Evolutionary conservation across 345 rosid genomes (phyloP).

Genomic region (Conringia planisiliqua): DNA sequence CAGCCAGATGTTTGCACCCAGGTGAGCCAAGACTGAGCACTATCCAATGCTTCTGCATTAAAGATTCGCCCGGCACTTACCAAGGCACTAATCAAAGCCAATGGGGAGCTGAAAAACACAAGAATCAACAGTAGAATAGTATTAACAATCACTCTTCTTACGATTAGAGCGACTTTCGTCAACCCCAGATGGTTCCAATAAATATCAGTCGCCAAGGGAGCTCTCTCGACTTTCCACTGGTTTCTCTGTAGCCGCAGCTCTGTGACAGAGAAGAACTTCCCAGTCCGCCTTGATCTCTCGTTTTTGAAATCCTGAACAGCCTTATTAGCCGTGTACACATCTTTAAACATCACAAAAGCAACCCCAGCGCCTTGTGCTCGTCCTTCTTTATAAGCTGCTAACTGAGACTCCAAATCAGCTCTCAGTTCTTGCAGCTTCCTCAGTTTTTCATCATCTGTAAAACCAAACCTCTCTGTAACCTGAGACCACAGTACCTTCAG

Average conservation of each 20-base stretch:
- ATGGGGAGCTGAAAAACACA: conserved; percentile 91
- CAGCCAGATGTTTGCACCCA: conserved; percentile 96
- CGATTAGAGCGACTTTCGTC: conserved; percentile 62
- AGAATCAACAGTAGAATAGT: conserved; percentile 77
- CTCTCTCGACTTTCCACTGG: conserved; percentile 98
- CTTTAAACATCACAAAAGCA: conserved; percentile 91
- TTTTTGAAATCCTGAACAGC: conserved; percentile 81
- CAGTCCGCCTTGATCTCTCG: conserved; percentile 73
- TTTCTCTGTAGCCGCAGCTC: conserved; percentile 88
- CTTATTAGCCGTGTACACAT: conserved; percentile 90
- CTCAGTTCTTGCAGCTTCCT: conserved; percentile 73
- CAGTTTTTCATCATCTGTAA: conserved; percentile 65
- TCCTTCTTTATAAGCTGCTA: conserved; percentile 73
- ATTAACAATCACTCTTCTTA: conserved; percentile 77
- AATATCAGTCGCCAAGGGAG: conserved; percentile 91
- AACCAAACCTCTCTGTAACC: conserved; percentile 50
- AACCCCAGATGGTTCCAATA: conserved; percentile 96
- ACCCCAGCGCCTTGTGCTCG: conserved; percentile 85
- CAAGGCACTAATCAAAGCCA: conserved; percentile 79
- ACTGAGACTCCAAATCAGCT: conserved; percentile 65
- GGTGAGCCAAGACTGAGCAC: conserved; percentile 81
- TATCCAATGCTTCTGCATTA: conserved; percentile 89
- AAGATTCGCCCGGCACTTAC: conserved; percentile 83
- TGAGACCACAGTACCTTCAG: conserved; percentile 42
- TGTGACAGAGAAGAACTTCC: conserved; percentile 80